Conservation (phyloP, 2,329 filamentous ascomycete species). For the Beauveria asiatica region DNA sequence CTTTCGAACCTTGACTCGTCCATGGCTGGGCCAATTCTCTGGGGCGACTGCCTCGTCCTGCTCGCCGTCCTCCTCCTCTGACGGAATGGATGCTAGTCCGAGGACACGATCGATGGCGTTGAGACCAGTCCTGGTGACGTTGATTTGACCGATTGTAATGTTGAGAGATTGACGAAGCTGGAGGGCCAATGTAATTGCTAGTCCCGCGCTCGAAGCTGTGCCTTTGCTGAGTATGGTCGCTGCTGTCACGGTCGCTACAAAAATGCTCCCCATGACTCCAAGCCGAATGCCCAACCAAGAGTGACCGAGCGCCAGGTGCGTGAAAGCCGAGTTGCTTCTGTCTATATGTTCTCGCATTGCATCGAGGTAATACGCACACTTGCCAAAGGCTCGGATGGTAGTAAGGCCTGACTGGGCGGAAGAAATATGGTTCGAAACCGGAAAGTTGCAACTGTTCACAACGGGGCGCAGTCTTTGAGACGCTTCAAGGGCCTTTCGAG, state of each 20-base stretch:
- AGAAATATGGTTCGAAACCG: conserved; percentile 3
- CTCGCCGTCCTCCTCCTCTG: neutral
- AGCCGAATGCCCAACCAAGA: conserved; percentile 6
- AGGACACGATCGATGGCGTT: conserved; percentile 4
- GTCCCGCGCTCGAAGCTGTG: neutral
- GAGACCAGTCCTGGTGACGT: conserved; percentile 2
- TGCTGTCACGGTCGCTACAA: neutral
- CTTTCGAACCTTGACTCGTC: neutral
- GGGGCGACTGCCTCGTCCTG: neutral
- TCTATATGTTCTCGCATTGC: conserved; percentile 6
- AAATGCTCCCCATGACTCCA: conserved; percentile 2
- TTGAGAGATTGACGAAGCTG: conserved; percentile 2
- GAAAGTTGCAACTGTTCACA: neutral
- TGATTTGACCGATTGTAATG: conserved; percentile 1
- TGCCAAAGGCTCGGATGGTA: conserved; percentile 13
- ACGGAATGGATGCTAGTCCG: neutral
- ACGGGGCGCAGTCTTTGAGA: conserved; percentile 1
- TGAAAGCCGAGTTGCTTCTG: neutral
- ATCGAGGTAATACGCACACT: neutral
- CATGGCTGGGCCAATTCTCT: neutral
- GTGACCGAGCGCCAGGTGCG: conserved; percentile 1
- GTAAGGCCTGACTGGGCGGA: conserved; percentile 1
- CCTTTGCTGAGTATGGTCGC: neutral
- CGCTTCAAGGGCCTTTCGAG: neutral
- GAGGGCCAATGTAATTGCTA: conserved; percentile 8